Evolutionary conservation across 306 rosid genomes (phyloP), one percentile per base, ranked within the genome.

Genomic region (Sphenostylis stenocarpa): DNA sequence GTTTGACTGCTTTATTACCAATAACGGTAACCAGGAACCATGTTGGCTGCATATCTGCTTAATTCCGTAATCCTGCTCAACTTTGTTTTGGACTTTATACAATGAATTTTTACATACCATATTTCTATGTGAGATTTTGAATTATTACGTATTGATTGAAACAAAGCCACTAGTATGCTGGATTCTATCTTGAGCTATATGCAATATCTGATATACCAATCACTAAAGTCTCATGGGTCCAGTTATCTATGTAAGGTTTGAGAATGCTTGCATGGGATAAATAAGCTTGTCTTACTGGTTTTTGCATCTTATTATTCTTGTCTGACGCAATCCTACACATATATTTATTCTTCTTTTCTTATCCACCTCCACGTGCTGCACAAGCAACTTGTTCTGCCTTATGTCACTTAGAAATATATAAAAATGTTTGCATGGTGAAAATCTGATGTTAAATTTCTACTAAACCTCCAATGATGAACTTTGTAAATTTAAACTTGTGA

Each of bases 221-320:
- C 39, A 38, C 48, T 8, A 9, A 28, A 13, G 29, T 71, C 13
- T 28, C 11, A 5, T 36, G 33, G 49, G 31, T 33, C 34, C 36
- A 56, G 67, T 28, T 53, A 21, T 71, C 53, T 33, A 47, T 45
- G 29, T 44, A 33, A 70, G 49, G 13, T 21, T 63, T 47, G 69
- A 26, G 47, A 71, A 70, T 31, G 57, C 72, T 72, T 80, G 77
- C 48, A 5, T 41, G 67, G 47, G 43, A 28, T 41, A 24, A 16
- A 51, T 63, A 65, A 79, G 57, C 67, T 36, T 61, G 44, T 71
- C 63, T 63, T 38, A 72, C 52, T 43, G 51, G 33, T 65, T 72
- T 48, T 63, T 72, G 41, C 68, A 38, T 71, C 73, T 39, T 26
- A 62, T 63, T 20, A 38, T 63, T 62, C 60, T 17, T 51, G 49